Evolutionary conservation across 495 filamentous ascomycete species (phyloP).

Genomic region (Lindgomyces ingoldianus): DNA sequence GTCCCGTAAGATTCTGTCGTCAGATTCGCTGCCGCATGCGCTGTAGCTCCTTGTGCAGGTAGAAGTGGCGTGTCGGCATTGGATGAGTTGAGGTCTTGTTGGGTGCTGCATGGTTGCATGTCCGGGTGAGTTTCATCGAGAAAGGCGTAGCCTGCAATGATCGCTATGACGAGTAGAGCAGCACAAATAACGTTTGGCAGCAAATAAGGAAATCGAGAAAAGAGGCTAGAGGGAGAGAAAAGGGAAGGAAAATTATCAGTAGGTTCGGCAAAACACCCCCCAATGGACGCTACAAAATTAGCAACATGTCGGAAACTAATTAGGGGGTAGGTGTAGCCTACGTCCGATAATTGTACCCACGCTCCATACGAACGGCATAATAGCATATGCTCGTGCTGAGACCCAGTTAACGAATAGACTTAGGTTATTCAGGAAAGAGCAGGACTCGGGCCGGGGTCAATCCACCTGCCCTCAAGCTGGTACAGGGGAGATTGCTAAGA

Average conservation of each 20-base stretch:
- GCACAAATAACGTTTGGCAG: constrained; percentile 80
- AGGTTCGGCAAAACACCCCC: constrained; percentile 75
- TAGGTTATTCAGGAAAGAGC: no score
- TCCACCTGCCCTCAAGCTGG: no score
- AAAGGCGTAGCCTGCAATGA: constrained; percentile 69
- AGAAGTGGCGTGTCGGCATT: constrained; percentile 69
- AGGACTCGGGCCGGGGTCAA: no score
- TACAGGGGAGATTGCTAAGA: no score
- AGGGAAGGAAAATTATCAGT: constrained; percentile 64
- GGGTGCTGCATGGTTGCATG: constrained; percentile 62
- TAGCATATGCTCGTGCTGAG: constrained; percentile 73
- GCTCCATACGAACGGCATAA: constrained; percentile 88
- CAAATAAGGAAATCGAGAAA: constrained; percentile 78
- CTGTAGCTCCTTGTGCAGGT: constrained; percentile 68
- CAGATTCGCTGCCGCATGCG: constrained; percentile 68
- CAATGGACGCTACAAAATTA: constrained; percentile 59
- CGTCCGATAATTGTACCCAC: constrained; percentile 81
- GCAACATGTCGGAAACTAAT: background rate
- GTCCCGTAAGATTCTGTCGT: constrained; percentile 77
- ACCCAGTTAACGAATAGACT: no score
- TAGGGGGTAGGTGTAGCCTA: constrained; percentile 9
- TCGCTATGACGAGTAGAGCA: constrained; percentile 68
- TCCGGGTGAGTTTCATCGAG: constrained; percentile 81
- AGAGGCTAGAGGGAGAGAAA: constrained; percentile 64
- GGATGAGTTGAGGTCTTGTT: constrained; percentile 55